Evolutionary conservation across 495 filamentous ascomycete genomes (phyloP).

Genomic region (Astrothelium macrocarpum): DNA sequence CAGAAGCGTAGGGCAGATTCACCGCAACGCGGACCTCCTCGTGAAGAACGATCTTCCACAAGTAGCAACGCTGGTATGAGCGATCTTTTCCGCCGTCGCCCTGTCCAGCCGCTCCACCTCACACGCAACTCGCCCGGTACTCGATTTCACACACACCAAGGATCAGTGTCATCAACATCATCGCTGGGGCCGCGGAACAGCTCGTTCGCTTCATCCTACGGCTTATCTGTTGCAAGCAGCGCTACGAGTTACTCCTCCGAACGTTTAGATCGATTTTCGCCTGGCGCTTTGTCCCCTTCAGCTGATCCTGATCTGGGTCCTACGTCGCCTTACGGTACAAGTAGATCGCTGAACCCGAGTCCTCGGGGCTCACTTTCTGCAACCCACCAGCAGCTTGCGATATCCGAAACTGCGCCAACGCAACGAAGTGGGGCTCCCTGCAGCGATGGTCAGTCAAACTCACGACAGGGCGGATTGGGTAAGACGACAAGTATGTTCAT

Average conservation of each 20-base stretch:
- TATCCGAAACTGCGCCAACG: slow-evolving; percentile 27
- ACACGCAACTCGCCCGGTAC: slow-evolving; percentile 48
- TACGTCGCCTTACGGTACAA: slow-evolving; percentile 50
- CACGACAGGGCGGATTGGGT: slow-evolving; percentile 27
- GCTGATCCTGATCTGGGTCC: slow-evolving; percentile 43
- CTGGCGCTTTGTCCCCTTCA: slow-evolving; percentile 59
- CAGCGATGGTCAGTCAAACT: slow-evolving; percentile 26
- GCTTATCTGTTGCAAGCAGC: slow-evolving; percentile 59
- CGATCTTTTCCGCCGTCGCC: slow-evolving; percentile 57
- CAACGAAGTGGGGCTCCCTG: slow-evolving; percentile 1
- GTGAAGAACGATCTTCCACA: slow-evolving; percentile 54
- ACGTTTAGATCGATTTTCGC: slow-evolving; percentile 61
- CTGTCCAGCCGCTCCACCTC: slow-evolving; percentile 40
- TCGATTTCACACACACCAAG: slow-evolving; percentile 50
- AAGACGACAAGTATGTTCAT: slow-evolving; percentile 52
- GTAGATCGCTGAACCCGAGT: slow-evolving; percentile 51
- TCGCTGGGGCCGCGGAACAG: slow-evolving; percentile 60
- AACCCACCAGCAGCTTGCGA: slow-evolving; percentile 27
- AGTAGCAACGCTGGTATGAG: slow-evolving; percentile 48
- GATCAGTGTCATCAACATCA: slow-evolving; percentile 64
- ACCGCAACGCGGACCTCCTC: slow-evolving; percentile 43
- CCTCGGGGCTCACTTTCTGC: slow-evolving; percentile 35
- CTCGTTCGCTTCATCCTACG: slow-evolving; percentile 61
- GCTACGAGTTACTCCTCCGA: slow-evolving; percentile 63
- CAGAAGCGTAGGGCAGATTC: slow-evolving; percentile 77